phyloP scores from a whole-genome alignment of 106 monocot species.

The Allium cepa region DNA sequence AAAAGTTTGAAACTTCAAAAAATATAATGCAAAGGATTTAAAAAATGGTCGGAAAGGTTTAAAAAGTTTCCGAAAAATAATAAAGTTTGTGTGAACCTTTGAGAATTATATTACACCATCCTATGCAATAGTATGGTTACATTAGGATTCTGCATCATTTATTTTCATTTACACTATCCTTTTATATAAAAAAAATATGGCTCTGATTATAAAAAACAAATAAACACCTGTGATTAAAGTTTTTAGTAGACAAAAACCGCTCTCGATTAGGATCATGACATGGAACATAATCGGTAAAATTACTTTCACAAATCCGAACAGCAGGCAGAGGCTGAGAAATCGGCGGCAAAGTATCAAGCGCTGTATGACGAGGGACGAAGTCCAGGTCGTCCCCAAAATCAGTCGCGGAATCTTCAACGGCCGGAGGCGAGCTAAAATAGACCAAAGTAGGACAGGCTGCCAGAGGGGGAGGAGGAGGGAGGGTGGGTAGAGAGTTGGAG shows the following conservation, averaged over 20 bases:
- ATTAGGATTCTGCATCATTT: no score
- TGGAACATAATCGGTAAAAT: conserved; percentile 75
- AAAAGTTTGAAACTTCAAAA: no score
- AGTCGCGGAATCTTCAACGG: not conserved
- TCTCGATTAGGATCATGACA: conserved; percentile 68
- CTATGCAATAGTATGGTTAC: no score
- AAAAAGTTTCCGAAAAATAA: no score
- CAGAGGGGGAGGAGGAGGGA: not conserved
- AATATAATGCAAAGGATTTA: no score
- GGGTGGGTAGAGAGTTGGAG: conserved; percentile 16
- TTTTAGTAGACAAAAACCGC: conserved; percentile 23
- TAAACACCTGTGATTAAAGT: conserved; percentile 21
- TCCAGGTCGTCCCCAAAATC: not conserved
- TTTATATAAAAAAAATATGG: no score
- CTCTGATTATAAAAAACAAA: no score
- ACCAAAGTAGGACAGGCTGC: not conserved
- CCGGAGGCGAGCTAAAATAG: not conserved
- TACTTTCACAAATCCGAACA: conserved; percentile 41
- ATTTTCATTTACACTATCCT: no score
- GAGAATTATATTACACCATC: no score
- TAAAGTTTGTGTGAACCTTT: no score
- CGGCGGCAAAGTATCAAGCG: conserved; percentile 7
- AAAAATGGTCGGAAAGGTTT: no score
- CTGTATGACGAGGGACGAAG: conserved; percentile 26
- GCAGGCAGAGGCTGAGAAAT: conserved; percentile 14